Conservation (phyloP, 2,329 filamentous ascomycete species). For the Phaeoacremonium minimum region DNA sequence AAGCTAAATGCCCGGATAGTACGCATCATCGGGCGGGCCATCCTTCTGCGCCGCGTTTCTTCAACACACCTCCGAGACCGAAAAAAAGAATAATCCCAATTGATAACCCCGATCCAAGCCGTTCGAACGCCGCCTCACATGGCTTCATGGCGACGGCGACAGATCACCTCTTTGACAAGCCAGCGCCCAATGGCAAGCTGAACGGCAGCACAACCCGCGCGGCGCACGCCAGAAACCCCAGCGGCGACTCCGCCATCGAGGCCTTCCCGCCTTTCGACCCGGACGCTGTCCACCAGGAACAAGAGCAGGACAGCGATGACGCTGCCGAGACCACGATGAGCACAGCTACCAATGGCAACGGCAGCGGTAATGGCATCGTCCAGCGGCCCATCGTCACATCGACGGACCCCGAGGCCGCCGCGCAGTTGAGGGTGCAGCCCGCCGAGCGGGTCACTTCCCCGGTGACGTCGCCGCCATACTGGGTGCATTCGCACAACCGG, state of each 20-base stretch:
- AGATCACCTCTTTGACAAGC: conserved; percentile 2
- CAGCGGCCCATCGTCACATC: conserved; percentile 2
- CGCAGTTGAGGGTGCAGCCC: conserved; percentile 1
- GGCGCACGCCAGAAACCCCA: conserved; percentile 6
- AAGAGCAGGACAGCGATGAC: background rate
- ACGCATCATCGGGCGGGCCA: too few relatives aligned
- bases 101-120: too few relatives aligned
- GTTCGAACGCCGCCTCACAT: conserved; percentile 3
- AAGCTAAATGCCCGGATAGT: too few relatives aligned
- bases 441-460: conserved; percentile 15
- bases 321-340: background rate
- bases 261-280: conserved; percentile 12
- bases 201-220: conserved; percentile 5
- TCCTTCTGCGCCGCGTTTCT: too few relatives aligned
- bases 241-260: conserved; percentile 9
- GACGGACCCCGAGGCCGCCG: conserved; percentile 3
- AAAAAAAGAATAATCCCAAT: too few relatives aligned
- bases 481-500: conserved; percentile 27
- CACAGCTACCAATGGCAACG: conserved; percentile 1
- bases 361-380: background rate
- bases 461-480: conserved; percentile 38
- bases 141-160: conserved; percentile 11
- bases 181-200: conserved; percentile 5
- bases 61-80: too few relatives aligned
- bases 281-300: conserved; percentile 7